These are phyloP conservation scores for Coemansia aciculifera DNA, from an alignment of 192 early-diverging fungal genomes.

Conservation along the genomic window DNA sequence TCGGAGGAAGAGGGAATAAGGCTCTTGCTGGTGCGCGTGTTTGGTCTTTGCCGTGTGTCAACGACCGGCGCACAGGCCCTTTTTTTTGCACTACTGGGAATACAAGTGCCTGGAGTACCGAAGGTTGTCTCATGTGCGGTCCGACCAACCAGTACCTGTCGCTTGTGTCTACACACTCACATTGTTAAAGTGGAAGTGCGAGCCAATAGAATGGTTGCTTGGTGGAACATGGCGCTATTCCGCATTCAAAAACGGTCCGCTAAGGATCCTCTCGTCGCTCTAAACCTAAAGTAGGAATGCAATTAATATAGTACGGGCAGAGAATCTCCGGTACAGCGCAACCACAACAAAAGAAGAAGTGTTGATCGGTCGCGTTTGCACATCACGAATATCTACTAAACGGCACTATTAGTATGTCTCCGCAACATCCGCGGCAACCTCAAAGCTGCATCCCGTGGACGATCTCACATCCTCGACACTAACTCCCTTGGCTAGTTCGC, in stretches of 20 bases:
- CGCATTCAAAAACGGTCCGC: not conserved
- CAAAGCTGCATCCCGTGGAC: slow-evolving; percentile 63
- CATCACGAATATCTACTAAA: not conserved
- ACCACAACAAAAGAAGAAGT: not conserved
- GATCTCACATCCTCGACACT: slow-evolving; percentile 65
- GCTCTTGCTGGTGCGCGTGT: not conserved
- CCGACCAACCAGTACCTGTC: not conserved
- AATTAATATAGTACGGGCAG: not conserved
- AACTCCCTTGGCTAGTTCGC: slow-evolving; percentile 62
- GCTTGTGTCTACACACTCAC: not conserved
- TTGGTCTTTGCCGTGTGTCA: not conserved
- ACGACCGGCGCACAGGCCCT: not conserved
- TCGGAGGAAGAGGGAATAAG: not conserved
- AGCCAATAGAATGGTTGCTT: not conserved
- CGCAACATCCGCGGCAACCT: slow-evolving; percentile 53
- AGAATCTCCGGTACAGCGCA: not conserved
- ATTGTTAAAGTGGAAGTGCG: not conserved
- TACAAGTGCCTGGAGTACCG: not conserved
- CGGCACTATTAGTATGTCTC: slow-evolving; percentile 35
- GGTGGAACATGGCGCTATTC: not conserved
- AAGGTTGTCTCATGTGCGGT: not conserved
- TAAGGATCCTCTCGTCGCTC: not conserved
- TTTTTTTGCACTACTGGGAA: not conserved
- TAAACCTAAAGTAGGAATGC: not conserved
- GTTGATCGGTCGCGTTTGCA: not conserved